Percentiles rank a stretch among this genome's conserved stretches.
These are phyloP conservation scores for Epichloe sibirici DNA, from an alignment of 2,329 filamentous ascomycete species.

Conservation along the genomic window DNA sequence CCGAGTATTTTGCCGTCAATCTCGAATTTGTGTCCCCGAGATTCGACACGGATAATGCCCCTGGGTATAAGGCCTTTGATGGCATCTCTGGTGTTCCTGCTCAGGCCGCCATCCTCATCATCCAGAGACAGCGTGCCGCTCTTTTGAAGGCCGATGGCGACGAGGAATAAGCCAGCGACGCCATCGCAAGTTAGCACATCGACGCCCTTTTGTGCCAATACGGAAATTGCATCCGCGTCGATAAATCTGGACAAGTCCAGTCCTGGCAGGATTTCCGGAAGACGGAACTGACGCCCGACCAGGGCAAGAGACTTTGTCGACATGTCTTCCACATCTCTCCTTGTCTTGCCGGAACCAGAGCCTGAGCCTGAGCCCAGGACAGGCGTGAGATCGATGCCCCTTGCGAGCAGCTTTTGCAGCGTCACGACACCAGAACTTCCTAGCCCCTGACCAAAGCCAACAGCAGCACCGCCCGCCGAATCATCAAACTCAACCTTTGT, in stretches of 20 bases:
- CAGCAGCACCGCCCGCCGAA: conserved; percentile 21
- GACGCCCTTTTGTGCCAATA: conserved; percentile 16
- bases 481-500: conserved; percentile 21
- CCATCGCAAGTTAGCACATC: conserved; percentile 21
- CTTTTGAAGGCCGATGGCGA: conserved; percentile 14
- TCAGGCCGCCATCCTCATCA: conserved; percentile 4
- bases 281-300: neutral
- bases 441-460: conserved; percentile 23
- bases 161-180: conserved; percentile 18
- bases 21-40: conserved; percentile 15
- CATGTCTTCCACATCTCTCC: neutral
- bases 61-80: conserved; percentile 15
- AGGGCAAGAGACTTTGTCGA: neutral
- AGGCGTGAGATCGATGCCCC: conserved; percentile 7
- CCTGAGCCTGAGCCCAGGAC: neutral
- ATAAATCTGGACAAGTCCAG: conserved; percentile 18
- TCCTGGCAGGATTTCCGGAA: neutral
- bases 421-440: conserved; percentile 21
- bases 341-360: neutral
- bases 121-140: conserved; percentile 11
- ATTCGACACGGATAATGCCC: conserved; percentile 15
- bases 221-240: conserved; percentile 17
- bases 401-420: conserved; percentile 16
- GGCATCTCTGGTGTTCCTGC: conserved; percentile 1
- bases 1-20: conserved; percentile 14